Base-by-base conservation (phyloP, 2,329 filamentous ascomycete genomes). In the Cladophialophora carrionii region DNA sequence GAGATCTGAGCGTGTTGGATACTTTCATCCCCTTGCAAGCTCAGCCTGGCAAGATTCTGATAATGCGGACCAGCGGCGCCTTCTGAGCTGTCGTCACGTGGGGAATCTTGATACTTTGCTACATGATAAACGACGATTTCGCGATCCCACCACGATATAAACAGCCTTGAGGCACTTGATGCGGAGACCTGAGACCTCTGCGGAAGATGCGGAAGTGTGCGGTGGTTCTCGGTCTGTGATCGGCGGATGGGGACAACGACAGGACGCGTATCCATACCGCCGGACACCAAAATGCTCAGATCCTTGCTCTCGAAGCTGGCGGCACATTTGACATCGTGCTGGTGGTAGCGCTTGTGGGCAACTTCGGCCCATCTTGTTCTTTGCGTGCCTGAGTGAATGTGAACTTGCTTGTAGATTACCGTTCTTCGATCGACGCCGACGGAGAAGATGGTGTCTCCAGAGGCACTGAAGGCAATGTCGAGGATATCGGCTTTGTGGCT, bases 241-340 rank as follows among this genome's bases (percentile, higher is more conserved):
- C 89, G 87, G 73, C 84, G 88, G 32, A 99, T 82, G 4, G 95
- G 95, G 17, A 94, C 81, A 48, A 97, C 85, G 51, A 96, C 85
- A 0, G 93, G 92, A 57, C 87, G 88, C 3, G 92, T 90, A 77
- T 98, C 95, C 56, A 93, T 90, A 51, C 92, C 95, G 85, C 95
- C 95, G 68, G 94, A 96, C 17, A 96, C 90, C 10, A 96, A 83
- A 62, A 98, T 87, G 73, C 92, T 98, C 74, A 96, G 86, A 57
- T 87, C 87, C 57, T 85, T 88, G 59, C 89, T 89, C 77, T 99
- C 95, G 70, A 94, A 98, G 0, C 91, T 88, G 37, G 92, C 90
- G 87, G 98, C 91, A 0, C 92, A 87, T 80, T 98, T 98, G 73
- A 98, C 92, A 79, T 99, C 95, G 76, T 98, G 93, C 53, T 89